These are phyloP conservation scores for Alternaria sp. DNA, from an alignment of 2,329 filamentous ascomycete genomes.

Conservation along the genomic window DNA sequence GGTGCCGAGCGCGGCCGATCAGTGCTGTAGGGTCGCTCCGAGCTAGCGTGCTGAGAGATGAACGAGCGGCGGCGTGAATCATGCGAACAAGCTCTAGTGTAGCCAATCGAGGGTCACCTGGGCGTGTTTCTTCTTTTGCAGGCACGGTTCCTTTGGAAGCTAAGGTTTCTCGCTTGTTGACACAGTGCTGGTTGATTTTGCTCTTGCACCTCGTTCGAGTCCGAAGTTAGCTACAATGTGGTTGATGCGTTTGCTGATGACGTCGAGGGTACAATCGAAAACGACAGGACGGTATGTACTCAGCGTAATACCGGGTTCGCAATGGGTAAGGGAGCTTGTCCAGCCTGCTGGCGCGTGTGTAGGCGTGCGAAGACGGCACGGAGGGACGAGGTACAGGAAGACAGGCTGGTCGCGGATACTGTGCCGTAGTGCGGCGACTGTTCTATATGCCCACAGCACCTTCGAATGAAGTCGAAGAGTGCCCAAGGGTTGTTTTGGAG, in stretches of 20 bases:
- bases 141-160: slow-evolving; percentile 9
- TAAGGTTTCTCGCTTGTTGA: slow-evolving; percentile 15
- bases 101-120: slow-evolving; percentile 30
- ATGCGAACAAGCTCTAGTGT: slow-evolving; percentile 29
- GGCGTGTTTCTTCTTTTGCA: slow-evolving; percentile 20
- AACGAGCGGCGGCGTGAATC: slow-evolving; percentile 38
- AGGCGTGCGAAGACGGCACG: slow-evolving; percentile 22
- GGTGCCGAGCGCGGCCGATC: slow-evolving; percentile 41
- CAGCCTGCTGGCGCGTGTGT: slow-evolving; percentile 36
- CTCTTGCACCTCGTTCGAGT: slow-evolving; percentile 8
- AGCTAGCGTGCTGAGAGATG: slow-evolving; percentile 37
- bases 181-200: slow-evolving; percentile 9
- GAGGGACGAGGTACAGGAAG: slow-evolving; percentile 27
- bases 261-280: slow-evolving; percentile 31
- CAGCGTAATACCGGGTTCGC: slow-evolving; percentile 32
- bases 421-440: slow-evolving; percentile 29
- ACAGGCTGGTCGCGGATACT: slow-evolving; percentile 26
- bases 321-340: slow-evolving; percentile 29
- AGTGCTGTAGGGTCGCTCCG: slow-evolving; percentile 37
- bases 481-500: slow-evolving; percentile 36
- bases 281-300: slow-evolving; percentile 39
- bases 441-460: slow-evolving; percentile 35
- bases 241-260: slow-evolving; percentile 20
- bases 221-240: slow-evolving; percentile 9
- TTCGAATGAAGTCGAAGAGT: slow-evolving; percentile 23